Evolutionary conservation across 768 basidiomycete genomes (phyloP), one percentile per base, ranked within the genome.

Genomic region (Roridomyces roridus): DNA sequence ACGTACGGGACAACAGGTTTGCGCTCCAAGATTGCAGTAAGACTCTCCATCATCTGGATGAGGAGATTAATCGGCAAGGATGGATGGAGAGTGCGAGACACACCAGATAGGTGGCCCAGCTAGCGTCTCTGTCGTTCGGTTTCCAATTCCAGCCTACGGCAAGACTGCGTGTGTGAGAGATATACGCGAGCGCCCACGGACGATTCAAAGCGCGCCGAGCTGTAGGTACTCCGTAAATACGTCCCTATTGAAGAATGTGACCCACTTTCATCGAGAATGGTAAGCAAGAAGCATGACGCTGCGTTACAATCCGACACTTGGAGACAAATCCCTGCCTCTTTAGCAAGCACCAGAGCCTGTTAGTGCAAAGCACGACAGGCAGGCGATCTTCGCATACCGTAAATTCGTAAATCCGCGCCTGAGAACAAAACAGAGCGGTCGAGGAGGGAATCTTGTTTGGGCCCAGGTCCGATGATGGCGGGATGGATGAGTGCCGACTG

Each of bases 131-230:
- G 7, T 3, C 17, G 10, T 36, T 21, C 15, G 15, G 15, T 11
- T 15, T 34, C 31, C 31, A 34, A 5, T 12, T 28, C 24, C 44
- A 46, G 14, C 21, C 20, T 39, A 17, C 40, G 17, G 45, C 45
- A 31, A 61, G 40, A 6, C 40, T 29, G 21, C 60, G 60, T 12
- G 48, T 6, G 40, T 61, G 60, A 5, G 60, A 61, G n/a, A 61
- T 21, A 40, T 45, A 61, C 1, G 55, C 50, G 34, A 29, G 29
- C 1, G 60, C 55, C 60, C 60, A 62, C 9, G 60, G 46, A 20
- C 60, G 47, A 23, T 47, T 40, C 18, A 15, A 5, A 21, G 44
- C 47, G 12, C 15, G 18, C 8, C 12, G 4, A 10, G 29, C 29
- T 15, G 18, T 46, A n/a, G 39, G n/a, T n/a, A n/a, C n/a, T n/a